Evolutionary conservation across 495 filamentous ascomycete genomes (phyloP).

Genomic region (Pyrenula aspistea): DNA sequence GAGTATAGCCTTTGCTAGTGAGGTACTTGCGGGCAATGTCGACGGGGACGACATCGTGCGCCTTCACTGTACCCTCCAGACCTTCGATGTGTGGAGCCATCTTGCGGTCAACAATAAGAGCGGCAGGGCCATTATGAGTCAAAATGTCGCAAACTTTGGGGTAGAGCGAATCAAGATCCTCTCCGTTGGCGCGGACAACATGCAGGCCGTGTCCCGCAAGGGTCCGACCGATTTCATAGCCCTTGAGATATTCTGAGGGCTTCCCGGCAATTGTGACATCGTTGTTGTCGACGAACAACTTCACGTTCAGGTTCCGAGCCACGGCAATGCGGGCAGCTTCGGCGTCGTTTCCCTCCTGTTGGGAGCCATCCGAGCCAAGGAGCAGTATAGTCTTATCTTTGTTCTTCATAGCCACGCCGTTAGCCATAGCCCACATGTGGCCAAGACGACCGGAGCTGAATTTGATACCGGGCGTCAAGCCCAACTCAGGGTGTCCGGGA

Average conservation of each 20-base stretch:
- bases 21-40: conserved; percentile 27
- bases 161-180: conserved; percentile 24
- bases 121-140: conserved; percentile 20
- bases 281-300: conserved; percentile 30
- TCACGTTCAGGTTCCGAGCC: conserved; percentile 23
- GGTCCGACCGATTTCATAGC: conserved; percentile 19
- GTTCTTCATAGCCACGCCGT: conserved; percentile 27
- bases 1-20: conserved; percentile 23
- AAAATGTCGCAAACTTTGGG: conserved; percentile 19
- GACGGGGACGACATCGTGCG: conserved; percentile 27
- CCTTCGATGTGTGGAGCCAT: conserved; percentile 26
- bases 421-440: conserved; percentile 30
- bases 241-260: conserved; percentile 23
- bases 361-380: conserved; percentile 27
- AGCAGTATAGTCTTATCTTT: conserved; percentile 21
- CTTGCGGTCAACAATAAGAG: conserved; percentile 20
- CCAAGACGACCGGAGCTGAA: conserved; percentile 28
- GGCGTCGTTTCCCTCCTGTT: conserved; percentile 30
- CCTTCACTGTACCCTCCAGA: conserved; percentile 21
- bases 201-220: conserved; percentile 23
- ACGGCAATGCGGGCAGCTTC: conserved; percentile 27
- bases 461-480: conserved; percentile 25
- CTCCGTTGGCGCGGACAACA: conserved; percentile 21
- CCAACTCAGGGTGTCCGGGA: conserved; percentile 27
- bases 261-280: conserved; percentile 29